Evolutionary conservation across 176 grass and related monocot genomes (phyloP), one percentile per base, ranked within the genome.

Genomic region (Olyra latifolia): DNA sequence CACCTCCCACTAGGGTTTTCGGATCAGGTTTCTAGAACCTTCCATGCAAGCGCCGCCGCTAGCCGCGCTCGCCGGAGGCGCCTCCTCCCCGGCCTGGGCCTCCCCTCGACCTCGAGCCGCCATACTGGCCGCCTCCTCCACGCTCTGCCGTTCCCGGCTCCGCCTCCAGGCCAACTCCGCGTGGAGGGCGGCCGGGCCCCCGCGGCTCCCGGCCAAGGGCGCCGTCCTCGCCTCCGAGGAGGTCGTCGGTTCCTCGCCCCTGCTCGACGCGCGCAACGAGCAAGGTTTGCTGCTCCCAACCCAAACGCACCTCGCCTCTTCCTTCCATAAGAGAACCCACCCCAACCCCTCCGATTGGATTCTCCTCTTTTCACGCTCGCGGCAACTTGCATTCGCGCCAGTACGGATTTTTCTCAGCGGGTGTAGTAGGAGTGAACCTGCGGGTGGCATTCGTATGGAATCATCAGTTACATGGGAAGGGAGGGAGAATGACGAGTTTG

Each of bases 201-300:
- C 80, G 44, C 88, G 66, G 63, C 58, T 74, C 44, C 83, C 78
- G 12, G 75, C 47, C 66, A 95, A 87, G 49, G 89, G 86, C 76
- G 88, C 90, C 52, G 77, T 98, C 73, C 81, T 98, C 75, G 90
- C 90, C 60, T 95, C 92, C 77, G 91, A 90, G 78, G 94, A 95
- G 86, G 88, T 93, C 66, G 96, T 91, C n/a, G 79, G 78, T 20
- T 66, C 82, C 44, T 71, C 90, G 54, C 84, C 88, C 8, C 80
- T 87, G 59, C 66, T 93, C 53, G 72, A 87, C 59, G 86, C 84
- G 43, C 88, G 82, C 60, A 82, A 62, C 19, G 91, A 75, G 54
- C 90, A 95, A 93, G 96, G 96, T 99, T 41, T 17, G 63, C 39
- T 66, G 43, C 66, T 69, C 41, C 59, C 10, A 27, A 79, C n/a